Base-by-base conservation (phyloP, 1,284 basidiomycete species). In the Ustilago loliicola region DNA sequence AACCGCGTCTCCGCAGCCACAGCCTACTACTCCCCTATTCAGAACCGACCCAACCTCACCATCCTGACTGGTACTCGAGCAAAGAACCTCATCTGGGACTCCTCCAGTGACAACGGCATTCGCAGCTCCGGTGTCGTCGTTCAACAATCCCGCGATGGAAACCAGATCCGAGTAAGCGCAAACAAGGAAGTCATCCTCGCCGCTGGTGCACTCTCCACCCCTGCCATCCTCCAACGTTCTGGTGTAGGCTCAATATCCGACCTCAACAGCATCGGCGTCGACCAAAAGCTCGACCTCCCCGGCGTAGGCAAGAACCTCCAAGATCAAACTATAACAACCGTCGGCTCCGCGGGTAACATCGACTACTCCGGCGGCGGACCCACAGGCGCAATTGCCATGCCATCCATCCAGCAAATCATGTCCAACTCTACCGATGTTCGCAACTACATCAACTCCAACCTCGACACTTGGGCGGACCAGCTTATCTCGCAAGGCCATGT, bases 31-130 rank as follows among this genome's bases (percentile, higher is more conserved):
- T 83, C 87, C 0, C 88, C 88, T 0, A 84, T 89, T 11, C 45
- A 71, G 38, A 29, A 45, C 5, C 84, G 88, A 17, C 90, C 92
- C 84, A 94, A 58, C 92, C 81, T 95, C 93, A 13, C 90, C 91
- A 61, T 88, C 19, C 84, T 89, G 13, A 83, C 86, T 11, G 77
- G 83, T 13, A 84, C 87, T 25, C 85, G 84, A 32, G 88, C 83
- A 27, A 79, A 78, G 17, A 83, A 81, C 40, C 70, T 87, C 30
- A 40, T 84, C 0, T 87, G 83, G 59, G 34, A 54, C 21, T 34
- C 38, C 19, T 55, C 53, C 2, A 40, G 50, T 25, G 56, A 54
- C 47, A 55, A 40, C n/a, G 79, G 74, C 6, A 69, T 79, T 55
- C 55, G 63, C 32, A 74, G 67, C 11, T 60, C 58, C 0, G 61